Evolutionary conservation across 768 basidiomycete genomes (phyloP), one percentile per base, ranked within the genome.

Genomic region (Candolleomyces aberdarensis): DNA sequence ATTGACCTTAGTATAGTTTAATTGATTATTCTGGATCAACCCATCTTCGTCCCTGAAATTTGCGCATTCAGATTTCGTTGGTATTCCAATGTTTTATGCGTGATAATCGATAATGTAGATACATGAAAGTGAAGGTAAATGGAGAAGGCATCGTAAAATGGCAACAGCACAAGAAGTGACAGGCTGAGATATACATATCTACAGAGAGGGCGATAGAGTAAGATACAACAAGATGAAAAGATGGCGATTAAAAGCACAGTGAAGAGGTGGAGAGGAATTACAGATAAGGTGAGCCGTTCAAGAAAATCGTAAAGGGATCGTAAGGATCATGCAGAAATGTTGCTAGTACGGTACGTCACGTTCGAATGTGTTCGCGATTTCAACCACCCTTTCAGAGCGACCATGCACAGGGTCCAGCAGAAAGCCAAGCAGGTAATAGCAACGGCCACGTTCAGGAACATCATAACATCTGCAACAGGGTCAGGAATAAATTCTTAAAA

Each of bases 371-470:
- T 68, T 64, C 74, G 72, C 7, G 73, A 76, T 62, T 83, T 89
- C 40, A 92, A 76, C 87, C 86, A 93, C 59, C 92, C 94, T 67
- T 94, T 93, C 74, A 95, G 84, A 15, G 82, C 84, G 50, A 96
- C 86, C 26, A 95, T 75, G 59, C 76, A 73, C 26, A 95, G 74
- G 2, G 84, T 82, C 95, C 95, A 98, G 69, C 86, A 87, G 75
- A 94, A 94, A 22, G 89, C 86, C 51, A 94, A 78, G 64, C 90
- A 94, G 1, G 92, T 95, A 58, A 94, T 80, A 4, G 95, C 92
- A 39, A 97, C 87, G 9, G 91, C 87, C 11, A 92, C 78, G 65
- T 92, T 92, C 57, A 92, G 75, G 76, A 94, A 91, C 91, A 94
- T 91, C 88, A 94, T 90, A 51, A 92, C 85, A 70, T 93, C 91